Percentiles rank a stretch among this genome's conserved stretches.
Conservation (phyloP, 228 moss, liverwort and hornwort species). For the Sphagnum fallax region DNA sequence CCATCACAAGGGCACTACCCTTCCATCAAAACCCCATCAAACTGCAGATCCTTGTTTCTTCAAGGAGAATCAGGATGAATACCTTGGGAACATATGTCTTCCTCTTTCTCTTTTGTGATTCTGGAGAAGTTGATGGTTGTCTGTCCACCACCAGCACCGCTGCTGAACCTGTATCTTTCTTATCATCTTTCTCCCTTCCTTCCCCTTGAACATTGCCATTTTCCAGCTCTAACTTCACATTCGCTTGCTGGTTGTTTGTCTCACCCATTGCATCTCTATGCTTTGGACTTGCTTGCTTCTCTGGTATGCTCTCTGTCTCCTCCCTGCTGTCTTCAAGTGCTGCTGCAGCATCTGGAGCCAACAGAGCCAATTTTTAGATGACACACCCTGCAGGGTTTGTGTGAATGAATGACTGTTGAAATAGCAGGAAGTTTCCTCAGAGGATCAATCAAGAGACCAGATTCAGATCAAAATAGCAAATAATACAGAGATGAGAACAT, state of each 20-base stretch:
- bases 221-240: constrained; percentile 28
- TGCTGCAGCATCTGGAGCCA: constrained; percentile 21
- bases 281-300: constrained; percentile 35
- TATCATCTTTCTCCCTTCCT: constrained; percentile 40
- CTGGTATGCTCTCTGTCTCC: constrained; percentile 24
- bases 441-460: too few species aligned
- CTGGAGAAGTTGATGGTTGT: constrained; percentile 64
- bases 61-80: too few species aligned
- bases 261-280: constrained; percentile 29
- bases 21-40: too few species aligned
- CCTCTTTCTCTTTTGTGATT: constrained; percentile 73
- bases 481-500: too few species aligned
- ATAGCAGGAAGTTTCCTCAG: too few species aligned
- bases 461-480: too few species aligned
- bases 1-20: too few species aligned
- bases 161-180: constrained; percentile 38
- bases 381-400: too few species aligned
- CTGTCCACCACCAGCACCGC: constrained; percentile 26
- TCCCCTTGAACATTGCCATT: constrained; percentile 25
- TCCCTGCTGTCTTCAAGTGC: constrained; percentile 49
- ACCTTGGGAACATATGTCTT: constrained; percentile 4
- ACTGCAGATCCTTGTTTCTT: too few species aligned
- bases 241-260: constrained; percentile 30
- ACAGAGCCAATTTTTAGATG: too few species aligned
- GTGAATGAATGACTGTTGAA: too few species aligned